Percentiles rank a stretch among this genome's conserved stretches.
phyloP scores from a whole-genome alignment of 768 basidiomycete species.

The Pleurotus sapidus region DNA sequence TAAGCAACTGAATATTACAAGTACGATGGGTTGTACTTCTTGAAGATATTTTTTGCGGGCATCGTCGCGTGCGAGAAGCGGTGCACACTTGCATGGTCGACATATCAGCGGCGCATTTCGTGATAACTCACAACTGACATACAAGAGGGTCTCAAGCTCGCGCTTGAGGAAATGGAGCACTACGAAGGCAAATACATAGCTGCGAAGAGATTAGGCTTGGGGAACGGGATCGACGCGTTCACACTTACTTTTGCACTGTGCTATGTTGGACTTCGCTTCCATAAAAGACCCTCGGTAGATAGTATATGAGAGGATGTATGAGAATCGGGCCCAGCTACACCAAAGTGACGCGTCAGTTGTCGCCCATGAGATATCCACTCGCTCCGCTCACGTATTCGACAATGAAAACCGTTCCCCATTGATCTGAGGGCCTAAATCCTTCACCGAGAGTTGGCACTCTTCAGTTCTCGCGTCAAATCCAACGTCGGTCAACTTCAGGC shows the following conservation, averaged over 20 bases:
- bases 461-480: constrained; percentile 52
- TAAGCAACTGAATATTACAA: neutral
- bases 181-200: constrained; percentile 71
- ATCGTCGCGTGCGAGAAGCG: constrained; percentile 95
- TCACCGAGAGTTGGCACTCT: constrained; percentile 56
- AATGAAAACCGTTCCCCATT: constrained; percentile 87
- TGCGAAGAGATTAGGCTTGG: constrained; percentile 10
- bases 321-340: constrained; percentile 79
- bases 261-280: constrained; percentile 71
- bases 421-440: constrained; percentile 92
- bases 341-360: neutral
- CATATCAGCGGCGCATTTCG: neutral
- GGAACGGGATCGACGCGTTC: neutral
- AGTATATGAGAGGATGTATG: constrained; percentile 84
- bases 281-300: constrained; percentile 69
- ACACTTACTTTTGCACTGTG: constrained; percentile 65
- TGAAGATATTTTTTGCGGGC: constrained; percentile 82
- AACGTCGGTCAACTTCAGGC: constrained; percentile 54
- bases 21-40: constrained; percentile 59
- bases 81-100: constrained; percentile 48
- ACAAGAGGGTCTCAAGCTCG: constrained; percentile 91
- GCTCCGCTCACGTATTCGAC: constrained; percentile 83
- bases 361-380: neutral
- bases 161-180: constrained; percentile 90
- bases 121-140: constrained; percentile 19